A percentile compares a stretch with the other conserved stretches of the same genome.
phyloP scores from a whole-genome alignment of 2,329 filamentous ascomycete species.

The Pseudogymnoascus sp. region DNA sequence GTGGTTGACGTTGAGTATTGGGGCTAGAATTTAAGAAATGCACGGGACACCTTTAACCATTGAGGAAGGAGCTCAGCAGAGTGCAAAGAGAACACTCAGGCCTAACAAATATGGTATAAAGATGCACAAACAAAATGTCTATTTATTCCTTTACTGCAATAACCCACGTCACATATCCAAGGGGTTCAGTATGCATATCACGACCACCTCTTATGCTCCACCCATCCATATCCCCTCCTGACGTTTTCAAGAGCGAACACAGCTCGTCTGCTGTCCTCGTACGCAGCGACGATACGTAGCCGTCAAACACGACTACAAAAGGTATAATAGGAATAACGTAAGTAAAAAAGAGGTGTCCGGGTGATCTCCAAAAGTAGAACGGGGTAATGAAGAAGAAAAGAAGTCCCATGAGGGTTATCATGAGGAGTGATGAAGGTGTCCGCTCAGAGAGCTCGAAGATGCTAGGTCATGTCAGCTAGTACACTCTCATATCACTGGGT shows the following conservation, averaged over 20 bases:
- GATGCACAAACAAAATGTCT: not conserved
- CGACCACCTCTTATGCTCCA: conserved; percentile 39
- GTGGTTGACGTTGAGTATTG: not conserved
- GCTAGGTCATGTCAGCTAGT: conserved; percentile 24
- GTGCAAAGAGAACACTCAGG: not conserved
- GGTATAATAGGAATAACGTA: conserved; percentile 63
- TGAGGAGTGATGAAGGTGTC: conserved; percentile 47
- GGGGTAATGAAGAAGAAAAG: conserved; percentile 48
- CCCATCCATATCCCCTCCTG: conserved; percentile 37
- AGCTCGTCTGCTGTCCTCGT: conserved; percentile 64
- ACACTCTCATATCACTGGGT: not conserved
- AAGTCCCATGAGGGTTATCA: conserved; percentile 47
- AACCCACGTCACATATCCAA: conserved; percentile 42
- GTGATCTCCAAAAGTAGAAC: conserved; percentile 38
- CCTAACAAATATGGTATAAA: not conserved
- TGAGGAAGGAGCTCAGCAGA: not conserved
- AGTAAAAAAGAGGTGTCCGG: conserved; percentile 52
- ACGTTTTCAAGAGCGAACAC: conserved; percentile 49
- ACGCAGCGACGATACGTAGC: conserved; percentile 59
- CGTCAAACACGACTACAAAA: conserved; percentile 63
- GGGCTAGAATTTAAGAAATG: no score
- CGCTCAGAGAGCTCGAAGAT: conserved; percentile 73
- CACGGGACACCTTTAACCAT: not conserved
- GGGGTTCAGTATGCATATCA: conserved; percentile 41
- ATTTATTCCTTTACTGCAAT: conserved; percentile 33